A percentile compares a stretch with the other conserved stretches of the same genome.
Evolutionary conservation across 23 red algal genomes (phyloP).

Genomic region (Gracilaria gracilis): DNA sequence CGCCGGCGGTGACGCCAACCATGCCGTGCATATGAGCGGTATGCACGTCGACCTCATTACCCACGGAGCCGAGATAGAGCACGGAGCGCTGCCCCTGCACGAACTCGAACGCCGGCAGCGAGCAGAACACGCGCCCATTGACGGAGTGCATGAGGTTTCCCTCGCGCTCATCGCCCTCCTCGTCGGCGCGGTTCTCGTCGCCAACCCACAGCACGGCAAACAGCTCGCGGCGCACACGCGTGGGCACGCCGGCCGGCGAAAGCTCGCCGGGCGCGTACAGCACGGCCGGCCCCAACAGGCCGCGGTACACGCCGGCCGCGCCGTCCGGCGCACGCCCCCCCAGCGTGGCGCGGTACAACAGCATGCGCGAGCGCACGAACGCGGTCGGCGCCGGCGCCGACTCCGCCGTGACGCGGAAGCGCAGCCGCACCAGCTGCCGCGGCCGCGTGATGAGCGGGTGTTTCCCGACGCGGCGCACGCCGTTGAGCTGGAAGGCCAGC

Average conservation of each 20-base stretch:
- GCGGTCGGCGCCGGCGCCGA: not conserved
- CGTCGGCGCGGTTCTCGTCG: slow-evolving; percentile 13
- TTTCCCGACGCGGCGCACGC: not conserved
- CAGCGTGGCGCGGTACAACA: slow-evolving; percentile 18
- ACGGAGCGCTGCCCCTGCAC: not conserved
- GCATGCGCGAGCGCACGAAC: slow-evolving; percentile 5
- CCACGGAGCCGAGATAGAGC: slow-evolving; percentile 26
- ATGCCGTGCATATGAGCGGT: slow-evolving; percentile 54
- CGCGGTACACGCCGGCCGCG: slow-evolving; percentile 22
- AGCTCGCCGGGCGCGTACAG: not conserved
- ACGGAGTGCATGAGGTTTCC: slow-evolving; percentile 55
- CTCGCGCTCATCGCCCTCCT: slow-evolving; percentile 34
- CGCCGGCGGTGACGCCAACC: slow-evolving; percentile 33
- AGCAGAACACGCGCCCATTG: slow-evolving; percentile 49
- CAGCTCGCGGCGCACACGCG: not conserved
- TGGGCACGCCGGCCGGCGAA: not conserved
- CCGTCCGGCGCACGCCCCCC: slow-evolving; percentile 19
- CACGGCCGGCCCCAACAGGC: slow-evolving; percentile 7
- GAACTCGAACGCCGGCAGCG: slow-evolving; percentile 17
- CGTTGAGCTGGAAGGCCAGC: slow-evolving; percentile 3
- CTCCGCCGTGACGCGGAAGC: slow-evolving; percentile 9
- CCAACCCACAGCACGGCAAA: slow-evolving; percentile 37
- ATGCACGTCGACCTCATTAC: slow-evolving; percentile 65
- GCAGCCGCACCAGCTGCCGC: slow-evolving; percentile 8
- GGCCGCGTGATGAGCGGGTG: not conserved